These are phyloP conservation scores for Hyparrhenia diplandra DNA, from an alignment of 176 grass and related monocot genomes.

Conservation along the genomic window DNA sequence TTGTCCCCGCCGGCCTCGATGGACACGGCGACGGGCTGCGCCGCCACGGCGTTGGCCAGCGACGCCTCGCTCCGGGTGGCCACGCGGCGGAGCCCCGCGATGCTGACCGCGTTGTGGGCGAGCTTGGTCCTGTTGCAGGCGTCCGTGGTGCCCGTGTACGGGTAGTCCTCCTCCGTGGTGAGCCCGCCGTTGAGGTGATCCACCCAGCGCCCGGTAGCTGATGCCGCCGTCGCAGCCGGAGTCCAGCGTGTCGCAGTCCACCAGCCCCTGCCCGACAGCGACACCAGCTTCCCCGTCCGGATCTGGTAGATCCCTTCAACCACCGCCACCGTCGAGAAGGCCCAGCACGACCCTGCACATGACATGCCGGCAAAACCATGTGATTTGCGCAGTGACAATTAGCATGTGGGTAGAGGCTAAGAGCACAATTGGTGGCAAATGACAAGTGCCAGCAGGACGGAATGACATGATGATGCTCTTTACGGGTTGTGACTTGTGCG, in stretches of 20 bases:
- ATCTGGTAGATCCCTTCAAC: constrained; percentile 60
- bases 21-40: constrained; percentile 53
- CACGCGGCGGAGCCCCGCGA: constrained; percentile 38
- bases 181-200: constrained; percentile 58
- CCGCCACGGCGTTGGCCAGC: constrained; percentile 39
- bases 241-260: constrained; percentile 59
- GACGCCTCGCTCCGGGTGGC: constrained; percentile 29
- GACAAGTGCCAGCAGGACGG: not conserved
- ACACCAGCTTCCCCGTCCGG: constrained; percentile 44
- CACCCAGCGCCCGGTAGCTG: constrained; percentile 51
- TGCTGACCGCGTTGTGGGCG: constrained; percentile 27
- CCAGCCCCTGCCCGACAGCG: constrained; percentile 63
- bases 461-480: not conserved
- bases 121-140: constrained; percentile 42
- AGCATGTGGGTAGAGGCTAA: not conserved
- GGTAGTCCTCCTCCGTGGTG: constrained; percentile 42
- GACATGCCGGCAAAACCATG: not conserved
- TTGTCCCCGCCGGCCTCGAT: constrained; percentile 57
- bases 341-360: constrained; percentile 58
- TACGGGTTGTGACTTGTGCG: not conserved
- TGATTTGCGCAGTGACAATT: not conserved
- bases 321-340: constrained; percentile 51
- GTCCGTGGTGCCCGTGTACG: constrained; percentile 35
- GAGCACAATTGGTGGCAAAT: not conserved
- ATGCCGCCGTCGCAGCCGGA: constrained; percentile 50